phyloP scores from a whole-genome alignment of 2,329 filamentous ascomycete genomes.

The Verticillium nonalfalfae region DNA sequence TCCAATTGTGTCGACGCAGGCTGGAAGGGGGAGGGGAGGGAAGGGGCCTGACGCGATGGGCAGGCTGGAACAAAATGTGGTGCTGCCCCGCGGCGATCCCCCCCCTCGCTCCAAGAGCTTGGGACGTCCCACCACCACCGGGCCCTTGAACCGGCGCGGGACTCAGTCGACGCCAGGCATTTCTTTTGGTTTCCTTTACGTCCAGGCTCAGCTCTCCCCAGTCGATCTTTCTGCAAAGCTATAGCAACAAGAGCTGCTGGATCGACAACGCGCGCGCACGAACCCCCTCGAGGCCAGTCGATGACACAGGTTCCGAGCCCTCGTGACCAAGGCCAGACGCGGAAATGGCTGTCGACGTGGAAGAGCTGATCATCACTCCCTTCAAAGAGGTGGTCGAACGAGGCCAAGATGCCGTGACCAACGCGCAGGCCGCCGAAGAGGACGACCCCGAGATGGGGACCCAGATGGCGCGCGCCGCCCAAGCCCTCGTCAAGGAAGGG shows the following conservation, averaged over 20 bases:
- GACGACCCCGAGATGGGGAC: constrained; percentile 15
- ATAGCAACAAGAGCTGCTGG: not conserved
- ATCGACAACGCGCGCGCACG: not conserved
- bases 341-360: constrained; percentile 9
- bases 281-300: not conserved
- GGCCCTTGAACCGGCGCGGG: not conserved
- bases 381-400: constrained; percentile 31
- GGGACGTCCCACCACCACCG: not conserved
- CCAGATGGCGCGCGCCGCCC: constrained; percentile 25
- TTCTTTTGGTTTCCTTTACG: not conserved
- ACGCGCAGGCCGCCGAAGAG: constrained; percentile 19
- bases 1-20: not conserved
- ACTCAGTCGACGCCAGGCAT: not conserved
- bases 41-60: not conserved
- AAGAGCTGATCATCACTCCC: constrained; percentile 16
- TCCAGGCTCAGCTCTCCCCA: not conserved
- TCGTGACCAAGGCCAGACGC: not conserved
- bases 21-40: not conserved
- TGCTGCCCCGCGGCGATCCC: not conserved
- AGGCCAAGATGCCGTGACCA: constrained; percentile 26
- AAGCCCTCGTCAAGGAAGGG: constrained; percentile 26
- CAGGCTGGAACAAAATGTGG: not conserved
- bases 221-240: not conserved
- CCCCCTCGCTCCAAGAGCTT: not conserved
- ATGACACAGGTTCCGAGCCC: not conserved